Percentiles rank a stretch among this genome's conserved stretches.
phyloP scores from a whole-genome alignment of 2,329 filamentous ascomycete genomes.

The Scedosporium dehoogii region DNA sequence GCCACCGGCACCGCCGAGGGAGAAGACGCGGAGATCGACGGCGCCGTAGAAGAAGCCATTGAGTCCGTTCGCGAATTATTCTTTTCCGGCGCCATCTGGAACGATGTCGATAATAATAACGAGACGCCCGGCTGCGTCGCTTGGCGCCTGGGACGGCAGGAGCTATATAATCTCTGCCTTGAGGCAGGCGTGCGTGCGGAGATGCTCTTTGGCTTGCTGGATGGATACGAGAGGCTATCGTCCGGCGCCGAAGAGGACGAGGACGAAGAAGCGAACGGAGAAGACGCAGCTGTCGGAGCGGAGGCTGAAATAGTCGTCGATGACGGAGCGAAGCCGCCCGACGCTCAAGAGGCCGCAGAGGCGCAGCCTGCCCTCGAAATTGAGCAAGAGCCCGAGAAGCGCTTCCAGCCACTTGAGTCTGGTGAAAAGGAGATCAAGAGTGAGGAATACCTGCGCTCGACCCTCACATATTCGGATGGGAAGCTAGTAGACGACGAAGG shows the following conservation, averaged over 20 bases:
- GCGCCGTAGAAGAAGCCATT: slow-evolving; percentile 48
- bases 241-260: slow-evolving; percentile 40
- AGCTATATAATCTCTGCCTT: slow-evolving; percentile 73
- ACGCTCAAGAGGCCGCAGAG: slow-evolving; percentile 14
- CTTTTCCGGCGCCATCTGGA: slow-evolving; percentile 91
- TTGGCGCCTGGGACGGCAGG: slow-evolving; percentile 52
- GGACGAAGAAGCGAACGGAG: slow-evolving; percentile 20
- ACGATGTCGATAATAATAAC: slow-evolving; percentile 75
- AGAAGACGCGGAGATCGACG: slow-evolving; percentile 23
- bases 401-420: slow-evolving; percentile 22
- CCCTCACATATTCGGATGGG: slow-evolving; percentile 52
- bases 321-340: slow-evolving; percentile 17
- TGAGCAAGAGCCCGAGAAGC: slow-evolving; percentile 9
- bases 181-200: slow-evolving; percentile 88
- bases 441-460: slow-evolving; percentile 58
- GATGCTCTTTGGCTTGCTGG: slow-evolving; percentile 71
- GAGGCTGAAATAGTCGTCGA: slow-evolving; percentile 20
- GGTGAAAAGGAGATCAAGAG: slow-evolving; percentile 45
- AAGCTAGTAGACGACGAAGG: slow-evolving; percentile 63
- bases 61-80: slow-evolving; percentile 68
- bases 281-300: slow-evolving; percentile 10
- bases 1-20: background rate
- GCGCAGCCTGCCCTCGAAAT: slow-evolving; percentile 6
- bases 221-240: slow-evolving; percentile 66
- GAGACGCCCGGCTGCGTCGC: slow-evolving; percentile 92